phyloP scores from a whole-genome alignment of 495 filamentous ascomycete genomes.

The Bryoglossum gracile region DNA sequence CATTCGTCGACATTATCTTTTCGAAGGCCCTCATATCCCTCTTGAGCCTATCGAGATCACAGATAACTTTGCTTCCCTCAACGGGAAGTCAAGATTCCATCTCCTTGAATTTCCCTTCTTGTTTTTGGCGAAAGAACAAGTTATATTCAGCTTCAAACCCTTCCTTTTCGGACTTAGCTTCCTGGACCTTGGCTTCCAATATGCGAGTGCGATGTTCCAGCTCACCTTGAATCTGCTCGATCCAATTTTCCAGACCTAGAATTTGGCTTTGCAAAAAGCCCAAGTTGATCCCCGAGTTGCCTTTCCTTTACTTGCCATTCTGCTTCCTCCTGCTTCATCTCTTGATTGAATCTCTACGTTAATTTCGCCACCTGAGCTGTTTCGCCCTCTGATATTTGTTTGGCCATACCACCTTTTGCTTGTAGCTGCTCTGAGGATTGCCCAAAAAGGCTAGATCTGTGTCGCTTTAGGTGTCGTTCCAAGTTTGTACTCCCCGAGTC shows the following conservation, averaged over 20 bases:
- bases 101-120: constrained; percentile 3
- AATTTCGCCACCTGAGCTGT: neutral
- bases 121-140: constrained; percentile 7
- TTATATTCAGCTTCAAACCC: neutral
- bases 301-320: neutral
- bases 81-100: constrained; percentile 13
- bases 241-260: neutral
- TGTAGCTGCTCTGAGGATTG: neutral
- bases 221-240: neutral
- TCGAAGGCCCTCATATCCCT: constrained; percentile 7
- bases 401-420: neutral
- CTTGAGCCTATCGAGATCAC: constrained; percentile 13
- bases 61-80: constrained; percentile 6
- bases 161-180: neutral
- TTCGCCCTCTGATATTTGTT: neutral
- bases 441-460: neutral
- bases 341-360: neutral
- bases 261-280: constrained; percentile 1
- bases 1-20: neutral
- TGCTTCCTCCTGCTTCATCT: neutral
- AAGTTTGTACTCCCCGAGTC: neutral
- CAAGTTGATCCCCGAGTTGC: neutral
- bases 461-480: neutral
- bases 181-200: constrained; percentile 2
- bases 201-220: neutral